Evolutionary conservation across 306 rosid species (phyloP).

Genomic region (Argentina anserina): DNA sequence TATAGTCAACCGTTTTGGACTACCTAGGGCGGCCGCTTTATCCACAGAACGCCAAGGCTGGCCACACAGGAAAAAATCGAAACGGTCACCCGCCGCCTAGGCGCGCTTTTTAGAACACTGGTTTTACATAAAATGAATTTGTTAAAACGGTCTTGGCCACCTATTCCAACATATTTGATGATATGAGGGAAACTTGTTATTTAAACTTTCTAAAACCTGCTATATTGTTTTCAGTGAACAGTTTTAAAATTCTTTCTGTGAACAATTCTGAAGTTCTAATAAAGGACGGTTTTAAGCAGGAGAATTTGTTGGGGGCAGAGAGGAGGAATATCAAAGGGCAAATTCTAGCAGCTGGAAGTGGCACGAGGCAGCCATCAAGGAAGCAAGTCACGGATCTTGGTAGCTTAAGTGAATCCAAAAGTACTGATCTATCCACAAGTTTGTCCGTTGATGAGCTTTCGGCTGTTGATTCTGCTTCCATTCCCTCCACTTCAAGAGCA

Average conservation of each 20-base stretch:
- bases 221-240: not conserved
- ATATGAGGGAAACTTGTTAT: not conserved
- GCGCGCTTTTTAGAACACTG: too few relatives aligned
- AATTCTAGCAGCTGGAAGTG: slow-evolving; percentile 58
- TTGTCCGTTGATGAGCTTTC: slow-evolving; percentile 69
- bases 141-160: not conserved
- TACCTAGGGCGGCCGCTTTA: too few relatives aligned
- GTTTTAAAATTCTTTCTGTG: too few relatives aligned
- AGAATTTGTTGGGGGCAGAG: slow-evolving; percentile 56
- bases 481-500: slow-evolving; percentile 78
- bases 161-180: slow-evolving; percentile 4
- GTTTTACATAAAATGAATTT: too few relatives aligned
- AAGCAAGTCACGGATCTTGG: slow-evolving; percentile 66
- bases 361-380: slow-evolving; percentile 57
- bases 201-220: not conserved
- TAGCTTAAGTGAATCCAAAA: slow-evolving; percentile 74
- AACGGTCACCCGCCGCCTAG: too few relatives aligned
- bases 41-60: too few relatives aligned
- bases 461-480: slow-evolving; percentile 66
- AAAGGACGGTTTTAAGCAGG: slow-evolving; percentile 39
- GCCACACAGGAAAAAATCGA: too few relatives aligned
- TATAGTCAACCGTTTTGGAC: too few relatives aligned
- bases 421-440: slow-evolving; percentile 81
- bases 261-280: not conserved
- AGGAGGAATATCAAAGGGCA: slow-evolving; percentile 90